These are phyloP conservation scores for Ananas comosus DNA, from an alignment of 176 grass and related monocot species.

Conservation along the genomic window DNA sequence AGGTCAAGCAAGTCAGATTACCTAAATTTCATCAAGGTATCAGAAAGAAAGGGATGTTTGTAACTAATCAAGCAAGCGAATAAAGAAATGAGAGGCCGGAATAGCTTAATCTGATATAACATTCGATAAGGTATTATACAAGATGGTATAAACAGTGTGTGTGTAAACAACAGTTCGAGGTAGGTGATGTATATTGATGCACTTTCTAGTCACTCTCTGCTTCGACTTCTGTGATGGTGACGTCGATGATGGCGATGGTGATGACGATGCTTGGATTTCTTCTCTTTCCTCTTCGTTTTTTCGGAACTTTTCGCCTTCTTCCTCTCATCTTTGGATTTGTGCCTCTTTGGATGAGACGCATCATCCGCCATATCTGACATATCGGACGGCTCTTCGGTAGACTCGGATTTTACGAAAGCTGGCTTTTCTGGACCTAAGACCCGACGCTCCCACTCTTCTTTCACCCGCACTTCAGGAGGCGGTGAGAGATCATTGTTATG, in stretches of 20 bases:
- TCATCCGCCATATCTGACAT: conserved; percentile 2
- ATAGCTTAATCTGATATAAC: not conserved
- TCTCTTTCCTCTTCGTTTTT: conserved; percentile 44
- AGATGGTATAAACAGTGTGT: not conserved
- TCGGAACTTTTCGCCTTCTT: conserved; percentile 32
- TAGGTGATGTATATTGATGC: too few species aligned
- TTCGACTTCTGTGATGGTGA: conserved; percentile 38
- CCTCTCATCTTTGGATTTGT: conserved; percentile 22
- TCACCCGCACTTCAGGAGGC: conserved; percentile 27
- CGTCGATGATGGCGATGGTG: not conserved
- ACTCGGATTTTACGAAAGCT: conserved; percentile 35
- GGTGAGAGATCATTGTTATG: conserved; percentile 10
- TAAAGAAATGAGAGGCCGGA: too few species aligned
- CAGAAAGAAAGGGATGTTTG: too few species aligned
- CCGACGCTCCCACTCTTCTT: conserved; percentile 46
- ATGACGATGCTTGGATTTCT: conserved; percentile 49
- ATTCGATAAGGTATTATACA: not conserved
- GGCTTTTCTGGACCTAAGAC: conserved; percentile 68
- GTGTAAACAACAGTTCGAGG: not conserved
- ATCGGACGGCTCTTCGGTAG: conserved; percentile 18
- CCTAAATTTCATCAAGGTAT: too few species aligned
- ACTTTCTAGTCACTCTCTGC: conserved; percentile 22
- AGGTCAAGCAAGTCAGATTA: too few species aligned
- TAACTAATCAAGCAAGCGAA: too few species aligned
- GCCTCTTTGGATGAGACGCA: conserved; percentile 6